Evolutionary conservation across 2,329 filamentous ascomycete species (phyloP), one percentile per base, ranked within the genome.

Genomic region (Leptographium flavum): DNA sequence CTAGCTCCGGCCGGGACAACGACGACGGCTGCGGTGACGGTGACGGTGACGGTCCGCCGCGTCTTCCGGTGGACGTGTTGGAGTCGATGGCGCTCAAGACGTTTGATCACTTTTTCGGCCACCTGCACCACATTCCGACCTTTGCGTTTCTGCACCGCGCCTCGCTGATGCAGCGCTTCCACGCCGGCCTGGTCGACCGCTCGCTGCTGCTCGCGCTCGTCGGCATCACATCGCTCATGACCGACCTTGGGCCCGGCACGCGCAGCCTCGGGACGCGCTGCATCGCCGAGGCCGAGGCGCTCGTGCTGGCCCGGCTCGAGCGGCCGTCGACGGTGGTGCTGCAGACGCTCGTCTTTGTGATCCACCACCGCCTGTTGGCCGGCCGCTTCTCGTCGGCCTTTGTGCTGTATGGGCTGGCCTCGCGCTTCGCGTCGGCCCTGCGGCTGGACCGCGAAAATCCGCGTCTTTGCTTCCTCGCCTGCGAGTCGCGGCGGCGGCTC

Each of bases 81-180:
- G 70, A 74, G 52, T 60, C 65, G 21, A 55, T 76, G 23, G 70
- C 73, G 35, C 61, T 67, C 42, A 66, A 66, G 33, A 71, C 71
- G 6, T 73, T 76, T 50, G 71, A 71, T 52, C 67, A 69, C 51
- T 76, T 74, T 59, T 76, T 76, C 56, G 68, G 69, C 36, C 69
- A 76, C 53, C 65, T 76, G 35, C 72, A 76, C 57, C 73, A 76
- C 49, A 71, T 76, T 43, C 71, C 73, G 38, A 71, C 73, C 52
- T 73, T 72, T 58, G 73, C 71, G 11, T 77, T 76, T 46, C 58
- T 77, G 15, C 73, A 77, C 52, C 70, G 72, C 23, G 71, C 73
- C 13, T 76, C 73, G 2, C 66, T 76, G 22, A 74, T 75, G 71
- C 72, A 76, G 54, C 66, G 73, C 27, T 74, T 74, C 54, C 68